These are phyloP conservation scores for Bryoglossum gracile DNA, from an alignment of 495 filamentous ascomycete genomes.

Conservation along the genomic window DNA sequence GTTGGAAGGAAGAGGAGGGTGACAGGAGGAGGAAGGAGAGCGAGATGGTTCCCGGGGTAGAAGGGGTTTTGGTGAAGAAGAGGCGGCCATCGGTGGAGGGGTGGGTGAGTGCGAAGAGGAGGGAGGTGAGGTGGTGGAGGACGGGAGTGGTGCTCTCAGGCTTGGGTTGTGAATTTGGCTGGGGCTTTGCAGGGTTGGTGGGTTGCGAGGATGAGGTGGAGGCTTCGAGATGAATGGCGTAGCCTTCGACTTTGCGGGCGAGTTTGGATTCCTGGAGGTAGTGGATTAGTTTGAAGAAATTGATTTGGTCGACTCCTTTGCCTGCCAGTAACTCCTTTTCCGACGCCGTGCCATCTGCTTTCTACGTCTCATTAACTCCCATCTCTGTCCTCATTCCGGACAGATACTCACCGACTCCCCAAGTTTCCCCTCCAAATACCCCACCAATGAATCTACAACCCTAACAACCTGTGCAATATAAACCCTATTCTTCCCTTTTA, in stretches of 20 bases:
- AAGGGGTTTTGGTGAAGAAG: slow-evolving; percentile 56
- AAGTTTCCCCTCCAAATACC: slow-evolving; percentile 50
- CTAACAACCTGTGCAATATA: slow-evolving; percentile 84
- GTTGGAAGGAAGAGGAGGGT: slow-evolving; percentile 83
- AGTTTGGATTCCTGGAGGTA: slow-evolving; percentile 92
- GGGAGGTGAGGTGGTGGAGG: slow-evolving; percentile 76
- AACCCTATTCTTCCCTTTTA: slow-evolving; percentile 87
- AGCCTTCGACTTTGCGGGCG: slow-evolving; percentile 90
- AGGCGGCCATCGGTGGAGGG: slow-evolving; percentile 80
- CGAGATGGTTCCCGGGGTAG: slow-evolving; percentile 39
- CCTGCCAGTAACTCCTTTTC: slow-evolving; percentile 63
- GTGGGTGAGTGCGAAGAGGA: slow-evolving; percentile 79
- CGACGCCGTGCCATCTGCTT: slow-evolving; percentile 56
- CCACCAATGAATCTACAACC: slow-evolving; percentile 66
- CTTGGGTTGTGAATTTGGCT: slow-evolving; percentile 18
- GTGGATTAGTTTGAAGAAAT: slow-evolving; percentile 75
- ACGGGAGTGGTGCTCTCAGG: slow-evolving; percentile 49
- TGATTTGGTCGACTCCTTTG: slow-evolving; percentile 92
- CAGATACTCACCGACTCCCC: slow-evolving; percentile 30
- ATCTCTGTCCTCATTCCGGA: not conserved
- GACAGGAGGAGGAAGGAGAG: slow-evolving; percentile 91
- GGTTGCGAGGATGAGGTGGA: not conserved
- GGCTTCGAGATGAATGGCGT: slow-evolving; percentile 31
- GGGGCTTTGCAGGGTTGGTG: slow-evolving; percentile 4
- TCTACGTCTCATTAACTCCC: slow-evolving; percentile 2